These are phyloP conservation scores for Kodamaea derodonti DNA, from an alignment of 1,139 yeast genomes.

Conservation along the genomic window DNA sequence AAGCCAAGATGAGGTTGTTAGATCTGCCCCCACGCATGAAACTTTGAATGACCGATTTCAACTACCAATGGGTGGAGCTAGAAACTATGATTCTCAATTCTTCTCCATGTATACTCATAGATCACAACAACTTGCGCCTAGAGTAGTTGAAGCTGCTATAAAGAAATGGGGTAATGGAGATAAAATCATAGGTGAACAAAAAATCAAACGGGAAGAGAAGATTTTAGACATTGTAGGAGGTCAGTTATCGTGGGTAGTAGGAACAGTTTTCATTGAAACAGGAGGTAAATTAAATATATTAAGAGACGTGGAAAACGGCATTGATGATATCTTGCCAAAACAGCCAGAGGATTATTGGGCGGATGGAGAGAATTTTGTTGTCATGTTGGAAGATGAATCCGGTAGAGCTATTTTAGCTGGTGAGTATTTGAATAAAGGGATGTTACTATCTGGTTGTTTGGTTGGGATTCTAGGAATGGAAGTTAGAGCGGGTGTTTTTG, in stretches of 20 bases:
- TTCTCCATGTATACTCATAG: conserved; percentile 71
- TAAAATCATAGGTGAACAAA: conserved; percentile 30
- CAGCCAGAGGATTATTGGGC: conserved; percentile 26
- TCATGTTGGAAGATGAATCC: conserved; percentile 88
- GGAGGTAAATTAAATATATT: conserved; percentile 80
- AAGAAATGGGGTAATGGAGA: conserved; percentile 48
- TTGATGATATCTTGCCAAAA: conserved; percentile 49
- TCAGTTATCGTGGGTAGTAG: conserved; percentile 82
- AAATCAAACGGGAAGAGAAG: conserved; percentile 46
- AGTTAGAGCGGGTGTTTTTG: conserved; percentile 77
- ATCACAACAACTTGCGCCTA: conserved; percentile 47
- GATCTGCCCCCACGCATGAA: neutral
- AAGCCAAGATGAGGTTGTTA: neutral
- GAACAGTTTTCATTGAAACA: conserved; percentile 84
- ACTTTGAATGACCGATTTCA: conserved; percentile 1
- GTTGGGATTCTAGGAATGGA: conserved; percentile 87
- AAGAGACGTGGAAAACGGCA: conserved; percentile 67
- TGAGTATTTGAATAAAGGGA: conserved; percentile 39
- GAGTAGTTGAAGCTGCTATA: conserved; percentile 47
- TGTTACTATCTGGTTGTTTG: conserved; percentile 82
- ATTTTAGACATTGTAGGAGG: conserved; percentile 73
- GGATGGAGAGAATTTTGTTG: conserved; percentile 50
- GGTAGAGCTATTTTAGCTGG: conserved; percentile 82
- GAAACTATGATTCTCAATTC: conserved; percentile 69
- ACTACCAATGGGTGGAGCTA: conserved; percentile 6